Percentiles rank a stretch among this genome's conserved stretches.
Evolutionary conservation across 192 early-diverging fungal genomes (phyloP).

Genomic region (Thamnidium elegans): DNA sequence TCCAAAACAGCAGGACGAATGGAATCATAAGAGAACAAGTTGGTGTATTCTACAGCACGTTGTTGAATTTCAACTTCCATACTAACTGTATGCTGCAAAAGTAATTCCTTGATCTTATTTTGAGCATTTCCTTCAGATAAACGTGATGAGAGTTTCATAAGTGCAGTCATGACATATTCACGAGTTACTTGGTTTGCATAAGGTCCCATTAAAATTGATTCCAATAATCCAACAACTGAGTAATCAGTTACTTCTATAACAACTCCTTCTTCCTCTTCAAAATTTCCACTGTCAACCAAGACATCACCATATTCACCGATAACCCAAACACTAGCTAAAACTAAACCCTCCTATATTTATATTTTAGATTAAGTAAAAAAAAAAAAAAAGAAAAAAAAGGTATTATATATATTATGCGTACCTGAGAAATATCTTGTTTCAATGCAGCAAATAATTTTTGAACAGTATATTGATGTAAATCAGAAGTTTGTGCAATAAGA

Average conservation of each 20-base stretch:
- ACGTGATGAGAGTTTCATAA: constrained; percentile 86
- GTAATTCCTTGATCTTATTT: constrained; percentile 53
- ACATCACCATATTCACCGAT: constrained; percentile 97
- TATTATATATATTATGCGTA: neutral
- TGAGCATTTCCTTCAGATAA: constrained; percentile 55
- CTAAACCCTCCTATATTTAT: constrained; percentile 78
- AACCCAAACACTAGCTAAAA: constrained; percentile 87
- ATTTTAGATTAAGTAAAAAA: neutral
- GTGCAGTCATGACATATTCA: constrained; percentile 81
- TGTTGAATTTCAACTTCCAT: constrained; percentile 93
- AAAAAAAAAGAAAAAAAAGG: neutral
- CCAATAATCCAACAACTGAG: constrained; percentile 73
- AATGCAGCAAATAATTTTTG: constrained; percentile 86
- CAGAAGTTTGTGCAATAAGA: constrained; percentile 71
- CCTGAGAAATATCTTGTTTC: constrained; percentile 69
- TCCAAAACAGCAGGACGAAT: constrained; percentile 84
- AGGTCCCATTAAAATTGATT: constrained; percentile 74
- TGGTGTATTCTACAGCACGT: constrained; percentile 87
- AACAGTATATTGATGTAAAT: constrained; percentile 87
- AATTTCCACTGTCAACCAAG: constrained; percentile 64
- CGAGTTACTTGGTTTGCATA: constrained; percentile 76
- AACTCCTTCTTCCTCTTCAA: constrained; percentile 65
- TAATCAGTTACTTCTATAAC: constrained; percentile 62
- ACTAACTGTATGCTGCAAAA: constrained; percentile 63
- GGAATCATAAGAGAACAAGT: constrained; percentile 71